Percentiles rank a stretch among this genome's conserved stretches.
phyloP scores from a whole-genome alignment of 345 rosid species.

The Trapa bicornis region DNA sequence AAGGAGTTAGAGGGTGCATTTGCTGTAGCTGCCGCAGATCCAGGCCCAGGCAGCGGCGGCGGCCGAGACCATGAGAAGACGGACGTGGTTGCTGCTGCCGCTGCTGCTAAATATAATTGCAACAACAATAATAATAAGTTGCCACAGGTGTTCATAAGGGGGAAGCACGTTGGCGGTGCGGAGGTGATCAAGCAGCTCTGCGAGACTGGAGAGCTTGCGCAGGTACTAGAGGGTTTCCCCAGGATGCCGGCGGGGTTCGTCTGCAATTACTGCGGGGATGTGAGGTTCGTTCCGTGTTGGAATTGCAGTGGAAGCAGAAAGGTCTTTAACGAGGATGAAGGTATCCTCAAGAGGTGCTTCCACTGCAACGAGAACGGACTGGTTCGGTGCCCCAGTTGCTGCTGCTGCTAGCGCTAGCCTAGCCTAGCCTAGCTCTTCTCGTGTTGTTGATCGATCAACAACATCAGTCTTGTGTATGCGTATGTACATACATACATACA shows the following conservation, averaged over 20 bases:
- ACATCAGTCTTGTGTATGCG: too few species aligned
- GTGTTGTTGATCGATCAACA: too few species aligned
- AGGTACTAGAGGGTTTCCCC: slow-evolving; percentile 60
- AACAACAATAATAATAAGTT: slow-evolving; percentile 6
- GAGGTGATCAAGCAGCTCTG: slow-evolving; percentile 69
- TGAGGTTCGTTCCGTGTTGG: slow-evolving; percentile 57
- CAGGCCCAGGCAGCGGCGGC: too few species aligned
- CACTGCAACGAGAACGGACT: slow-evolving; percentile 88
- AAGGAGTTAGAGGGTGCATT: slow-evolving; percentile 58
- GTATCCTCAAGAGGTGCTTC: slow-evolving; percentile 45
- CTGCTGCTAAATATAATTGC: too few species aligned
- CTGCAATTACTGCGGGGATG: slow-evolving; percentile 65
- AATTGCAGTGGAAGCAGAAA: slow-evolving; percentile 92
- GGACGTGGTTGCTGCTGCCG: slow-evolving; percentile 15
- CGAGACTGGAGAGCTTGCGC: slow-evolving; percentile 72
- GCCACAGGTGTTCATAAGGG: slow-evolving; percentile 76
- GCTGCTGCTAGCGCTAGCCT: neutral
- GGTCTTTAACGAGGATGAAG: slow-evolving; percentile 83
- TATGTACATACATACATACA: too few species aligned
- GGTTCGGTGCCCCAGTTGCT: slow-evolving; percentile 62
- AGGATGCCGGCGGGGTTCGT: slow-evolving; percentile 47
- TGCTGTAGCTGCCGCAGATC: slow-evolving; percentile 6
- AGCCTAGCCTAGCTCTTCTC: too few species aligned
- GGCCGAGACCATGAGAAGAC: slow-evolving; percentile 13
- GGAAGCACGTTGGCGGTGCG: slow-evolving; percentile 64